Base-by-base conservation (phyloP, 345 rosid genomes). In the Brassica juncea region DNA sequence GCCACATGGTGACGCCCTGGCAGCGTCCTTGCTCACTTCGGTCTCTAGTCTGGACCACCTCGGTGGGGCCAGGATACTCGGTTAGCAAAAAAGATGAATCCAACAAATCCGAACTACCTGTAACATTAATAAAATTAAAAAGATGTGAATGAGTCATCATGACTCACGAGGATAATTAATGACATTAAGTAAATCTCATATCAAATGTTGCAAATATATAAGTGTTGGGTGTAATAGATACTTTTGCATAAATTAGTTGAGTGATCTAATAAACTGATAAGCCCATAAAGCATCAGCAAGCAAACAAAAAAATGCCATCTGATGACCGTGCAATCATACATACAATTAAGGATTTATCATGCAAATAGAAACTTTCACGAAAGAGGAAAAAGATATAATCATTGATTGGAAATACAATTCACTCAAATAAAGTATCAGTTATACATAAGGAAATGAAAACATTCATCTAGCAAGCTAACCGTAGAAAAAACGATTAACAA, bases 301-400 rank as follows among this genome's bases (percentile, higher is more conserved):
- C 68, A 65, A 72, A 72, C 61, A 65, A 37, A 72, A 77, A 71
- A 59, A 59, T 73, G 77, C 8, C 82, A 79, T 59, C 78, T 79
- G 69, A 73, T 52, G 64, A 44, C 77, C 78, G 74, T 79, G 73
- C 82, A 58, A 11, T 3, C 62, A 66, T 58, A 72, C 34, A 71
- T 1, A 42, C 49, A 47, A 72, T 44, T 44, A 67, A 77, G 55
- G 68, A 39, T 78, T 78, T 30, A 78, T 65, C 73, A 66, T 78
- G 54, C 66, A 42, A 39, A 57, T 14, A 6, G 30, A 66, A 66
- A 66, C 73, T 31, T 66, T 67, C 72, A 21, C n/a, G 10, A 60
- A 73, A 19, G 42, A 60, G 52, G 30, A 79, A 73, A 79, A 73
- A 79, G 0, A 67, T 73, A 2, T 68, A 67, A 61, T 79, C 19